Evolutionary conservation across 805 yeast species (phyloP).

Genomic region (Saccharomycopsis fibuligera): DNA sequence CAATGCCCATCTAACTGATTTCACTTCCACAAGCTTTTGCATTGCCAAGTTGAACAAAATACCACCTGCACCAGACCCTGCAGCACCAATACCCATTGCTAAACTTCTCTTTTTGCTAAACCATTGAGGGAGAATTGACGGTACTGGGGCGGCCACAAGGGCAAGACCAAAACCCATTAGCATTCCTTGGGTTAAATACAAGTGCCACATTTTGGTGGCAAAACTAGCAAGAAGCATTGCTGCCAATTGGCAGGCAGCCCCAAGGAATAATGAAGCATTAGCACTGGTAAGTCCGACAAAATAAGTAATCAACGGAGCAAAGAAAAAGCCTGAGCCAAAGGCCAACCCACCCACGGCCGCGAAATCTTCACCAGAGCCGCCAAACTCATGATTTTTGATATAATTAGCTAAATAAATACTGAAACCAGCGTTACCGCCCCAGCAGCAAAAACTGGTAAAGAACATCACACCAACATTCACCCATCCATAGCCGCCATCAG

Average conservation of each 20-base stretch:
- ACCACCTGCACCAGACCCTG: conserved; percentile 42
- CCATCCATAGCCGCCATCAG: conserved; percentile 50
- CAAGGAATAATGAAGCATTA: conserved; percentile 36
- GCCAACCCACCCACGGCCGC: conserved; percentile 55
- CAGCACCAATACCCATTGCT: conserved; percentile 34
- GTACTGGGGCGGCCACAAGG: conserved; percentile 39
- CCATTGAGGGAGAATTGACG: conserved; percentile 50
- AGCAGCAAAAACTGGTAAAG: conserved; percentile 39
- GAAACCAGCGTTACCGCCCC: conserved; percentile 55
- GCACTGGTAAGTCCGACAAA: conserved; percentile 39
- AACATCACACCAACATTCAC: conserved; percentile 39
- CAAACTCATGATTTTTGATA: conserved; percentile 39
- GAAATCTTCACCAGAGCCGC: conserved; percentile 43
- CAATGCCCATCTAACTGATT: conserved; percentile 31
- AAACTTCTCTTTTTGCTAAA: conserved; percentile 42
- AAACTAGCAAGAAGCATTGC: conserved; percentile 48
- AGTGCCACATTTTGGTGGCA: conserved; percentile 46
- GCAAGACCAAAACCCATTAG: conserved; percentile 49
- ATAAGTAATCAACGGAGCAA: conserved; percentile 44
- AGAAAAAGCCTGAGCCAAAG: conserved; percentile 45
- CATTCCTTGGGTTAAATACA: conserved; percentile 52
- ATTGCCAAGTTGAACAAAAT: conserved; percentile 34
- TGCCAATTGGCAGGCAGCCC: conserved; percentile 41
- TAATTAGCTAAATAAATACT: conserved; percentile 47
- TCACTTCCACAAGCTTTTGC: conserved; percentile 29